phyloP scores from a whole-genome alignment of 2,329 filamentous ascomycete species.

The Paracoccidioides lutzii region DNA sequence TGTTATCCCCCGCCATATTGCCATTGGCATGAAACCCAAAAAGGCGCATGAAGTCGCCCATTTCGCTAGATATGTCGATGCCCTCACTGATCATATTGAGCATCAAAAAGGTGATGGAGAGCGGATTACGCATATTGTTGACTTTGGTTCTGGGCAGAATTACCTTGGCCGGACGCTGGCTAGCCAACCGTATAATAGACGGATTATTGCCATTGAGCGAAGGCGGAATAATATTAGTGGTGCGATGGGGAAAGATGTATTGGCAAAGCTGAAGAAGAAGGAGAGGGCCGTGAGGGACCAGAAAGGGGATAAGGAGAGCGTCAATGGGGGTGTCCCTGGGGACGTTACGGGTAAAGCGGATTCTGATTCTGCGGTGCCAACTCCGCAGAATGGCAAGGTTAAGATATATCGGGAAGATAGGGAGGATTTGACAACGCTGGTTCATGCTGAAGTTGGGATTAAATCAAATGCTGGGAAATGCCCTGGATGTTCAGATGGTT shows the following conservation, averaged over 20 bases:
- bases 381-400: neutral
- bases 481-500: neutral
- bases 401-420: neutral
- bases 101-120: constrained; percentile 28
- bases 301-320: constrained; percentile 12
- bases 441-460: neutral
- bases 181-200: constrained; percentile 68
- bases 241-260: constrained; percentile 71
- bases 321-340: constrained; percentile 6
- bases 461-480: neutral
- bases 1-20: constrained; percentile 54
- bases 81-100: constrained; percentile 46
- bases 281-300: constrained; percentile 70
- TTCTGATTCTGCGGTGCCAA: constrained; percentile 2
- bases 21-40: constrained; percentile 89
- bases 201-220: constrained; percentile 84
- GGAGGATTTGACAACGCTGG: neutral
- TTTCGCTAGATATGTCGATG: constrained; percentile 74
- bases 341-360: constrained; percentile 1
- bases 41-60: constrained; percentile 88
- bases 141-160: constrained; percentile 94
- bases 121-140: constrained; percentile 70
- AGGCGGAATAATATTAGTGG: constrained; percentile 74
- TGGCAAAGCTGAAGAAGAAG: constrained; percentile 62
- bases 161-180: constrained; percentile 84